Evolutionary conservation across 1,139 yeast species (phyloP), one percentile per base, ranked within the genome.

Genomic region (Geotrichum europaeum): DNA sequence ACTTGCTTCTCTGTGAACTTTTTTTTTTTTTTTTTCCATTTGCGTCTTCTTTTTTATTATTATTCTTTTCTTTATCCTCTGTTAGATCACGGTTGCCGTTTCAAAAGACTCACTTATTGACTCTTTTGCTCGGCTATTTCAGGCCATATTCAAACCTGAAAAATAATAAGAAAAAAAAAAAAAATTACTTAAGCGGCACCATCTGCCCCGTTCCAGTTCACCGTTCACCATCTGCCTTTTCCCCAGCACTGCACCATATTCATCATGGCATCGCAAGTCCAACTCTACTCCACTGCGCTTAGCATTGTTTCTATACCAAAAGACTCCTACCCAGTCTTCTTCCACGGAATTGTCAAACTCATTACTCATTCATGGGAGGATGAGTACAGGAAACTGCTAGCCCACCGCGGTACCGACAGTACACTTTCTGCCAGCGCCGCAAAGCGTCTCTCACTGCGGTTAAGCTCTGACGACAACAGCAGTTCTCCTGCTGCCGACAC

Each of bases 281-380:
- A 60, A 22, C 40, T 60, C 24, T 51, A 50, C 51, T 15, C 50
- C 18, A 68, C 71, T 13, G 70, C 69, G 36, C 65, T 73, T 53
- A 67, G 68, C 51, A 66, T 73, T 51, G 58, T 72, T 28, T 71
- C 73, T 4, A 70, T 72, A 20, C 74, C 75, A 2, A 60, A 66
- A 49, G 64, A 62, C 18, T 63, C 63, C 32, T 70, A 71, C 55
- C 68, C 69, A 2, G 63, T 56, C 50, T 70, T 71, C 55, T 65
- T 65, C 34, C 69, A 68, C 24, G 74, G 73, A 24, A 65, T 73
- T 24, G 61, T 70, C 28, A 67, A 67, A 49, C 66, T 73, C 52
- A 59, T 71, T 6, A 64, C 71, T 24, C 56, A 62, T 18, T 45
- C 63, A 3, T 65, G 67, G 69, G 68, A 40, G 65, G 69, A 62